Conservation (phyloP, 2,329 filamentous ascomycete species). For the Juglanconis oblonga region DNA sequence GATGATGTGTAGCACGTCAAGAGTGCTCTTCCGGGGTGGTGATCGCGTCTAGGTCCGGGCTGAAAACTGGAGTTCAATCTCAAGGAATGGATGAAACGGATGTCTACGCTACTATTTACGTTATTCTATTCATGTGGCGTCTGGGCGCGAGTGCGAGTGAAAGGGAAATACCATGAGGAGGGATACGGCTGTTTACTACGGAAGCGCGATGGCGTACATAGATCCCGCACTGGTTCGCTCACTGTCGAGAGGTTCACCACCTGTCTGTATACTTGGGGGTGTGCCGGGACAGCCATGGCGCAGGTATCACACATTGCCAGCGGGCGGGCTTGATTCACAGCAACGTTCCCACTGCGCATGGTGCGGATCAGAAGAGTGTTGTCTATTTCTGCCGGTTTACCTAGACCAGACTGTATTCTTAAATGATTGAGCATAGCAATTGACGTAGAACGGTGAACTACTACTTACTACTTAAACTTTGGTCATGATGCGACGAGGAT, state of each 20-base stretch:
- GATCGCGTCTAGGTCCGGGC: constrained; percentile 2
- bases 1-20: constrained; percentile 7
- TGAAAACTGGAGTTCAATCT: constrained; percentile 8
- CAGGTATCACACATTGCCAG: background rate
- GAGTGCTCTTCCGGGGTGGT: background rate
- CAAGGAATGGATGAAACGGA: background rate
- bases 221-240: background rate
- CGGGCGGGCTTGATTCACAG: background rate
- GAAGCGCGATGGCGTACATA: background rate
- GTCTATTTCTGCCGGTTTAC: background rate
- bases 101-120: constrained; percentile 3
- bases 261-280: background rate
- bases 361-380: background rate
- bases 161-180: constrained; percentile 18
- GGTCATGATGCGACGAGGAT: background rate
- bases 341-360: background rate
- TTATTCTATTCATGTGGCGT: constrained; percentile 16
- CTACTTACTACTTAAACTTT: too few species aligned
- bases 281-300: background rate
- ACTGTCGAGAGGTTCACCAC: background rate
- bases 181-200: constrained; percentile 2
- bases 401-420: background rate
- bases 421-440: background rate
- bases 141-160: constrained; percentile 9
- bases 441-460: too few species aligned